phyloP scores from a whole-genome alignment of 2,329 filamentous ascomycete genomes.

The Diaporthe sp. region DNA sequence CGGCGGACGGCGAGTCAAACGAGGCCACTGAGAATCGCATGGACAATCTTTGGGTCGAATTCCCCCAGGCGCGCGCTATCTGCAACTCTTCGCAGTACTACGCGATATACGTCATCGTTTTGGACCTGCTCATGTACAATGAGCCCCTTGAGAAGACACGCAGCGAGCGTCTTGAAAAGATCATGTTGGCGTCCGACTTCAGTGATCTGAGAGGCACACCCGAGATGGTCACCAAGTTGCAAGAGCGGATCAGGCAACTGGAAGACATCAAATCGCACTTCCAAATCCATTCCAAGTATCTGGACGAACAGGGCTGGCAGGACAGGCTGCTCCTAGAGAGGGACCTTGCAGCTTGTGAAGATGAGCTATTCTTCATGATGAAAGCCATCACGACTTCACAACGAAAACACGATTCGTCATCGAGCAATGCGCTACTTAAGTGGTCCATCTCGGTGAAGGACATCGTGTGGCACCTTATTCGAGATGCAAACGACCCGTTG shows the following conservation, averaged over 20 bases:
- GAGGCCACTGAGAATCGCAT: slow-evolving; percentile 80
- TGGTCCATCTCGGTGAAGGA: slow-evolving; percentile 96
- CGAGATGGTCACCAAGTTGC: slow-evolving; percentile 90
- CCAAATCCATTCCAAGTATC: slow-evolving; percentile 87
- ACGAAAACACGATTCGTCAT: slow-evolving; percentile 81
- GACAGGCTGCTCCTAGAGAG: slow-evolving; percentile 90
- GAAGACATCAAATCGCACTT: slow-evolving; percentile 98
- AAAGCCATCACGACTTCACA: slow-evolving; percentile 98
- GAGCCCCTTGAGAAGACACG: slow-evolving; percentile 98
- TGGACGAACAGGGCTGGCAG: slow-evolving; percentile 92
- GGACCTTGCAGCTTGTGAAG: slow-evolving; percentile 89
- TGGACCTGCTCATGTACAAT: slow-evolving; percentile 95
- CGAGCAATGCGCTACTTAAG: slow-evolving; percentile 83
- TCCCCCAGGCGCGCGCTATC: slow-evolving; percentile 91
- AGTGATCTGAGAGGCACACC: slow-evolving; percentile 95
- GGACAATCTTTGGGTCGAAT: slow-evolving; percentile 97
- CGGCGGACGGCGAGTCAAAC: slow-evolving; percentile 62
- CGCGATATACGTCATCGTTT: slow-evolving; percentile 96
- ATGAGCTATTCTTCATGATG: slow-evolving; percentile 99
- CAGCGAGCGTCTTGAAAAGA: slow-evolving; percentile 94
- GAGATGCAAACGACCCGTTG: slow-evolving; percentile 86
- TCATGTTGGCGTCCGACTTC: slow-evolving; percentile 98
- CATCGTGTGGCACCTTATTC: slow-evolving; percentile 97
- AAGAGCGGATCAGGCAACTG: slow-evolving; percentile 92
- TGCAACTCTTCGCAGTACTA: slow-evolving; percentile 99